Percentiles rank a stretch among this genome's conserved stretches.
These are phyloP conservation scores for Ochetophila trinervis DNA, from an alignment of 306 rosid species.

Conservation along the genomic window DNA sequence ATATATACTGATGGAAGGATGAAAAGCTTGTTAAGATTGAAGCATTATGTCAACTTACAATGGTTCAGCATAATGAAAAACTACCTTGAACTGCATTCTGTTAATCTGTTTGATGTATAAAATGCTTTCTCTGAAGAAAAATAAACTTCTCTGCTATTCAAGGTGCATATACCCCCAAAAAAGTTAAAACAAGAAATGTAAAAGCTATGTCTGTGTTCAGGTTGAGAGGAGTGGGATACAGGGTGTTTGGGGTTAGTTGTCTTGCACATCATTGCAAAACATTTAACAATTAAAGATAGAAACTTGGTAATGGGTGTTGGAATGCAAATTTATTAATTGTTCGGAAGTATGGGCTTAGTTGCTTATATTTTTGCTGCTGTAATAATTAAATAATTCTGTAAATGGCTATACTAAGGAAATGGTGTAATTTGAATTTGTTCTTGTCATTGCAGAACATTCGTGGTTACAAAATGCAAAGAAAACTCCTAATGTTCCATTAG, in stretches of 20 bases:
- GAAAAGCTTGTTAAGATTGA: too few species aligned
- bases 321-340: background rate
- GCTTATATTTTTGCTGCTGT: background rate
- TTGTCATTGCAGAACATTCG: slow-evolving; percentile 69
- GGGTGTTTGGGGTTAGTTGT: slow-evolving; percentile 4
- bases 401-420: background rate
- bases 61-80: too few species aligned
- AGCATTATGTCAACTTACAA: too few species aligned
- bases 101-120: too few species aligned
- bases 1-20: too few species aligned
- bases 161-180: background rate
- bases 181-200: background rate
- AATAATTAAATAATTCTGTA: slow-evolving; percentile 17
- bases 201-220: slow-evolving; percentile 9
- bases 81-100: too few species aligned
- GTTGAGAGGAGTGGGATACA: background rate
- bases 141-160: too few species aligned
- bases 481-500: slow-evolving; percentile 92
- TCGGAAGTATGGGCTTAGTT: background rate
- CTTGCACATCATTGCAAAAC: background rate
- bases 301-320: background rate
- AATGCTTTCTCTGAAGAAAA: too few species aligned
- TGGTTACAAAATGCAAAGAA: slow-evolving; percentile 97
- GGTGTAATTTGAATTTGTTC: slow-evolving; percentile 8
- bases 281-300: background rate